A percentile compares a stretch with the other conserved stretches of the same genome.
Conservation (phyloP, 1,139 yeast genomes). For the Nakaseomyces delphensis region DNA sequence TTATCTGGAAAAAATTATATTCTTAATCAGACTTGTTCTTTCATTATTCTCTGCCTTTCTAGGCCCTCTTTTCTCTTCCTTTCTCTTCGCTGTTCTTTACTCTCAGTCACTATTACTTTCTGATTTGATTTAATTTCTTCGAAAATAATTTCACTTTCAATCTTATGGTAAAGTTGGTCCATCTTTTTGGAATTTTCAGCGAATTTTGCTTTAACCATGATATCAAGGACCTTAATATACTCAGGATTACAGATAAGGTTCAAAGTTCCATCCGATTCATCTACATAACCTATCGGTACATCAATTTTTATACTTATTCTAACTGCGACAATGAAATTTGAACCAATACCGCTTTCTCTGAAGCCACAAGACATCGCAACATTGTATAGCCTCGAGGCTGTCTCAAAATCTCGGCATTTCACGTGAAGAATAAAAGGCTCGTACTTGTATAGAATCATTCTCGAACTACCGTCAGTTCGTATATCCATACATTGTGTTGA, state of each 20-base stretch:
- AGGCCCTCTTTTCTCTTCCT: conserved; percentile 57
- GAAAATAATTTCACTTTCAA: conserved; percentile 32
- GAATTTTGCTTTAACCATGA: conserved; percentile 50
- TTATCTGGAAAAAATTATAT: too few relatives aligned
- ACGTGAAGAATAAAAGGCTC: conserved; percentile 83
- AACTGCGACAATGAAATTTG: conserved; percentile 69
- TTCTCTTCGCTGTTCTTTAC: conserved; percentile 47
- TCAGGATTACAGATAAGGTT: conserved; percentile 40
- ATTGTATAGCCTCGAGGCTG: conserved; percentile 56
- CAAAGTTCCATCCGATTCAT: conserved; percentile 29
- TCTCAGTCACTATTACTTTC: conserved; percentile 24
- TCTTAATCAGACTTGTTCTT: background rate
- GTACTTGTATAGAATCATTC: conserved; percentile 64
- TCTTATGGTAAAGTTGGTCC: conserved; percentile 38
- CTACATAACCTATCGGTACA: conserved; percentile 57
- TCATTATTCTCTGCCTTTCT: conserved; percentile 35
- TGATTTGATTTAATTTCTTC: conserved; percentile 8
- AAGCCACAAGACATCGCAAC: conserved; percentile 79
- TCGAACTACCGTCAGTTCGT: conserved; percentile 10
- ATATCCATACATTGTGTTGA: conserved; percentile 1
- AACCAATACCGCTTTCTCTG: conserved; percentile 79
- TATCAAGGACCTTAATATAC: conserved; percentile 43
- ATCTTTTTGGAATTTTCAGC: conserved; percentile 53
- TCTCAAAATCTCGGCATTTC: conserved; percentile 53
- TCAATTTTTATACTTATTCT: conserved; percentile 59